Evolutionary conservation across 2,329 filamentous ascomycete genomes (phyloP), one percentile per base, ranked within the genome.

Genomic region (Microsporum canis): DNA sequence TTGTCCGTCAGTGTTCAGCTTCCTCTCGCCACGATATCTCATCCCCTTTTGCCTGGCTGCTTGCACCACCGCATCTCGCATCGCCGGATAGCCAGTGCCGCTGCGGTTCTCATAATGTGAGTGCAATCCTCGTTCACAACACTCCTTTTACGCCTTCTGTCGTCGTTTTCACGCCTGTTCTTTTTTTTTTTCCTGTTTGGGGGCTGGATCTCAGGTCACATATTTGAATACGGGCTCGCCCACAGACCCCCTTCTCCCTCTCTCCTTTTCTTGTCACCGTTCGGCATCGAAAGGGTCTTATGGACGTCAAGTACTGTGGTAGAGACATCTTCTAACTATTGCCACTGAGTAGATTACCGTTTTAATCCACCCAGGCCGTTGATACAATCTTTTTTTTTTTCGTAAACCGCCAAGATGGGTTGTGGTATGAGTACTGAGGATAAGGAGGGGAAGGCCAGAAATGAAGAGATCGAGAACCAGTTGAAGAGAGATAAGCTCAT

Each of bases 381-480:
- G 38, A 57, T 36, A 38, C 27, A 57, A 14, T 14, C 10, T 31
- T 41, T 10, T 17, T 31, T 41, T 10, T 4, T 57, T 43, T 17
- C 27, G 27, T 57, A 39, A 59, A 68, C 76, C 78, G 80, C 75
- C 87, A 91, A 82, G 72, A 99, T 99, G 94, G 94, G 94, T 86
- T 99, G 94, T 78, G 92, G 92, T 79, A 95, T 96, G 90, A 97
- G 92, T 77, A 96, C 94, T 74, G 94, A 97, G 82, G 94, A 97
- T 81, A 96, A 96, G 88, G 94, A 97, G 91, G 92, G 94, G 80
- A 97, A 96, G 89, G 89, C 91, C 82, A 88, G 94, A 71, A 97
- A 99, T 76, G 94, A 99, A 84, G 92, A 97, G 85, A 99, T 99
- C 73, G 94, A 99, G 80, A 97, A 96, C 77, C 92, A 97, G 82